These are phyloP conservation scores for Ceratocystis ficicola DNA, from an alignment of 2,329 filamentous ascomycete species.

Conservation along the genomic window DNA sequence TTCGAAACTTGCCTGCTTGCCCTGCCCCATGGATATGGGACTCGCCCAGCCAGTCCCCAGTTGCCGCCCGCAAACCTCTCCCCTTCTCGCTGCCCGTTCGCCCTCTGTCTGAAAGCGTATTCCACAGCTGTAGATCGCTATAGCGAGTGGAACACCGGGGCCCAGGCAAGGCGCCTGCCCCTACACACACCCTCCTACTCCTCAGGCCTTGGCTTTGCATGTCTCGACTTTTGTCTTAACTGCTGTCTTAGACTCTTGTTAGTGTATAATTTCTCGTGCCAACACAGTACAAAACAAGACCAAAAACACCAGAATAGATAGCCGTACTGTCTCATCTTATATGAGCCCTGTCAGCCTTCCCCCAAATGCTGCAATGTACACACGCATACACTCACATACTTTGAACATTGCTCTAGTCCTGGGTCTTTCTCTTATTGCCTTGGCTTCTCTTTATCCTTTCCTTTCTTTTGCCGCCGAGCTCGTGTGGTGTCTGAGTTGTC, in stretches of 20 bases:
- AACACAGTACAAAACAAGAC: neutral
- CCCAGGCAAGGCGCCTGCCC: neutral
- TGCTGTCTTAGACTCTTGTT: neutral
- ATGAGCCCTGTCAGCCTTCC: conserved; percentile 9
- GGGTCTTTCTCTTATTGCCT: no score
- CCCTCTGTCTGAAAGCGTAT: neutral
- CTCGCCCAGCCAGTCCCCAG: no score
- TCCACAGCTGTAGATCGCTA: neutral
- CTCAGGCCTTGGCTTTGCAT: neutral
- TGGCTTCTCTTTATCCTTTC: no score
- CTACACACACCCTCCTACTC: neutral
- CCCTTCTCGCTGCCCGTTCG: neutral
- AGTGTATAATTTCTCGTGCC: neutral
- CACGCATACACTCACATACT: no score
- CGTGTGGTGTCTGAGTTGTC: conserved; percentile 8
- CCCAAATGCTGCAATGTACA: neutral
- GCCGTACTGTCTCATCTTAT: conserved; percentile 6
- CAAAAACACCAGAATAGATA: neutral
- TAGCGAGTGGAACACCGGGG: neutral
- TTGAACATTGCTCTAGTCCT: no score
- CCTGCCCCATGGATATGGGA: no score
- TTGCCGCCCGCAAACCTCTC: neutral
- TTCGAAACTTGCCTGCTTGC: no score
- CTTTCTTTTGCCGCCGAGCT: neutral
- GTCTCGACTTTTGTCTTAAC: no score